Percentiles rank a stretch among this genome's conserved stretches.
Conservation (phyloP, 805 yeast genomes). For the Tetrapisispora fleetii region DNA sequence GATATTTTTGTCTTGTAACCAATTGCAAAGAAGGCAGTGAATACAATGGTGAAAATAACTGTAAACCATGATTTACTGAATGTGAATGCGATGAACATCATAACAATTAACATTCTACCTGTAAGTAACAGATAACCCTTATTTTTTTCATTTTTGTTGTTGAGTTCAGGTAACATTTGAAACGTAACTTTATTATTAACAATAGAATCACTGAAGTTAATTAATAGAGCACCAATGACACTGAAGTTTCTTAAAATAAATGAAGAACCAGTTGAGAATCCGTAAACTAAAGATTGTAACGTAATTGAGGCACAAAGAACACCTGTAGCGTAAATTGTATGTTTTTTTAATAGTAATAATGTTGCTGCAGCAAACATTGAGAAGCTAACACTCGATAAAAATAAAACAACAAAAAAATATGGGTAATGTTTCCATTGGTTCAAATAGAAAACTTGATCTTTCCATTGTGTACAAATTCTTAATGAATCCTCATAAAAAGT, state of each 20-base stretch:
- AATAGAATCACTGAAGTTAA: slow-evolving; percentile 79
- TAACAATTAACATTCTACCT: slow-evolving; percentile 77
- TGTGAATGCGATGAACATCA: slow-evolving; percentile 78
- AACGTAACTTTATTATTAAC: slow-evolving; percentile 59
- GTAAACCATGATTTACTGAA: slow-evolving; percentile 64
- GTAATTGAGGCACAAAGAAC: slow-evolving; percentile 62
- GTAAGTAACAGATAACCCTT: slow-evolving; percentile 76
- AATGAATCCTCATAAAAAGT: slow-evolving; percentile 86
- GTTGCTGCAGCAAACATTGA: slow-evolving; percentile 69
- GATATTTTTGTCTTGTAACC: slow-evolving; percentile 91
- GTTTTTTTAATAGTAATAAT: slow-evolving; percentile 57
- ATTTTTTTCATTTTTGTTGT: slow-evolving; percentile 45
- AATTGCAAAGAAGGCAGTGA: slow-evolving; percentile 69
- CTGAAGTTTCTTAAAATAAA: slow-evolving; percentile 82
- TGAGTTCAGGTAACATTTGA: slow-evolving; percentile 42
- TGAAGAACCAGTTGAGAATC: slow-evolving; percentile 67
- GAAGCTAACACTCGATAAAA: slow-evolving; percentile 51
- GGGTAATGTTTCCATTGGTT: slow-evolving; percentile 73
- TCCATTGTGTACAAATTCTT: slow-evolving; percentile 81
- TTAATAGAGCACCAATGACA: slow-evolving; percentile 83
- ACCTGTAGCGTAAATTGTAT: slow-evolving; percentile 59
- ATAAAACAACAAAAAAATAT: slow-evolving; percentile 63
- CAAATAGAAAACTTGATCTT: slow-evolving; percentile 78
- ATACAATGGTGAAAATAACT: slow-evolving; percentile 56
- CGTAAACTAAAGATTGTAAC: slow-evolving; percentile 80